A percentile compares a stretch with the other conserved stretches of the same genome.
Evolutionary conservation across 1,139 yeast genomes (phyloP).

Genomic region (Hyphopichia pseudoburtonii): DNA sequence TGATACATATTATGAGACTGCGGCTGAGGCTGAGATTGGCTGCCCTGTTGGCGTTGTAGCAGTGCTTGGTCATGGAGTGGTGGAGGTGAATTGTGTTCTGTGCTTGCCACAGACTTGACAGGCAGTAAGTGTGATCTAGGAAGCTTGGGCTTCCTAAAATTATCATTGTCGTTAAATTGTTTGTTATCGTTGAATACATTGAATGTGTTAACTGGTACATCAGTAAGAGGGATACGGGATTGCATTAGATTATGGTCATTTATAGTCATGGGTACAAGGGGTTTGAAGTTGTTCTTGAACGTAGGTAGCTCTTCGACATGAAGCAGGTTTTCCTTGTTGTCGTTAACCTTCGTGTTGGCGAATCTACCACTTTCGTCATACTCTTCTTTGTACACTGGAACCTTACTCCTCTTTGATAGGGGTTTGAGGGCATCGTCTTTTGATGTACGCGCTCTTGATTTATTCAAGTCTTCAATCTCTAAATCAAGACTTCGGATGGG

Average conservation of each 20-base stretch:
- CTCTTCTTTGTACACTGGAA: not conserved
- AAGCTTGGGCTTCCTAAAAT: slow-evolving; percentile 26
- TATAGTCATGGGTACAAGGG: not conserved
- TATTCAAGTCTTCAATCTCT: not conserved
- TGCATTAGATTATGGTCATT: not conserved
- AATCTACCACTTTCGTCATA: not conserved
- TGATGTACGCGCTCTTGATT: not conserved
- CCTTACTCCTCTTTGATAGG: not conserved
- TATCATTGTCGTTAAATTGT: slow-evolving; percentile 11
- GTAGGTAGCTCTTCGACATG: not conserved
- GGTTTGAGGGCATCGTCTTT: too few species aligned
- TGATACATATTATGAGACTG: too few species aligned
- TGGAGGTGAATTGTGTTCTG: too few species aligned
- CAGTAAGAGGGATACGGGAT: slow-evolving; percentile 11
- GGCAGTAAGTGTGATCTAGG: slow-evolving; percentile 13
- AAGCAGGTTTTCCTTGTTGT: slow-evolving; percentile 8
- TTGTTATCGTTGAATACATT: slow-evolving; percentile 10
- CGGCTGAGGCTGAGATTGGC: slow-evolving; percentile 6
- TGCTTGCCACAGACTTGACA: too few species aligned
- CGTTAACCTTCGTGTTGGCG: slow-evolving; percentile 1
- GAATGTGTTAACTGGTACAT: slow-evolving; percentile 16
- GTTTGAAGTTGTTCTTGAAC: not conserved
- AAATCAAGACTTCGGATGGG: slow-evolving; percentile 3
- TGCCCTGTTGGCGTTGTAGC: slow-evolving; percentile 9
- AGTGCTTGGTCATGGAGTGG: too few species aligned